Base-by-base conservation (phyloP, 352 stramenopile genomes). In the Globisporangium alternatum region DNA sequence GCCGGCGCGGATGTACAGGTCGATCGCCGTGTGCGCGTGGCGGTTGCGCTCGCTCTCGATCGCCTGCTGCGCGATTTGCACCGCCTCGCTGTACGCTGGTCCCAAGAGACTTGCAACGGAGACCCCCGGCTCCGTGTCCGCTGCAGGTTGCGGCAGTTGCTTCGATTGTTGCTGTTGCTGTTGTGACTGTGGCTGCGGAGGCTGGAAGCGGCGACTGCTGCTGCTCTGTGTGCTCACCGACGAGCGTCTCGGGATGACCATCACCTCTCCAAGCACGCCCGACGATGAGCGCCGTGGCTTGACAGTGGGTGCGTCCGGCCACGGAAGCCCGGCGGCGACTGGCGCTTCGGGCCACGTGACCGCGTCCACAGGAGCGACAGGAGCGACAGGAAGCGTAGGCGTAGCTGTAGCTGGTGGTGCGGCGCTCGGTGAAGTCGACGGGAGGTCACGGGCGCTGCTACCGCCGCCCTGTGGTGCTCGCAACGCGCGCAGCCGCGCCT, bases 41-140 rank as follows among this genome's bases (percentile, higher is more conserved):
- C 83, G 78, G 44, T 64, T 69, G 10, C 86, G 80, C 65, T 94
- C 86, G 51, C 69, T 87, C 48, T 89, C 72, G 31, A 94, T 93
- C 8, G 83, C 86, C 30, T 72, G 76, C 62, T 91, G 85, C 7
- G 83, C 84, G 56, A 88, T 67, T 17, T 71, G 66, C 12, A 94
- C 74, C 9, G 82, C 83, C 5, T 86, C 63, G 49, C 83, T 70
- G 56, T 94, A 94, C 49, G 79, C 78, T 1, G 78, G 75, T 0
- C 83, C 81, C 1, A 91, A 60, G 8, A 91, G 47, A 43, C 76
- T 69, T 7, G 67, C 52, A 15, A 80, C 65, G 22, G 74, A 53
- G 17, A 72, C 62, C 61, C 77, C 55, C 10, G 47, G 41, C n/a
- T 45, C 37, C 59, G 66, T 1, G n/a, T 43, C 22, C 17, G 15